Percentiles rank a stretch among this genome's conserved stretches.
Evolutionary conservation across 2,329 filamentous ascomycete species (phyloP).

Genomic region (Fusarium staphyleae): DNA sequence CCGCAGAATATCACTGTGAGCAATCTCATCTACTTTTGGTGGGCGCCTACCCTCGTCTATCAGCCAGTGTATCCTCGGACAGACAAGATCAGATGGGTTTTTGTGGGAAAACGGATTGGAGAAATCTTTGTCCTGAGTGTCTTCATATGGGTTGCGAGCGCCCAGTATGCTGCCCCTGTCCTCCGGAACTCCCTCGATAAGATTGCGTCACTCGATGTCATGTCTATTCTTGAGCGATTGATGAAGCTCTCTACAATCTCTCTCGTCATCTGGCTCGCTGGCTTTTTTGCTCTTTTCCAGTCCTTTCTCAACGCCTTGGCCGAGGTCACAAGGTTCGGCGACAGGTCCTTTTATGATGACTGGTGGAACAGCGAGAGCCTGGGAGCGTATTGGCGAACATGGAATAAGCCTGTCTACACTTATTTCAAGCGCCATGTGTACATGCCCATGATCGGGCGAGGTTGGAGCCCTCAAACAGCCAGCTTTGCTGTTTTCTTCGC

Average conservation of each 20-base stretch:
- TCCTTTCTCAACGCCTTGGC: slow-evolving; percentile 89
- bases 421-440: slow-evolving; percentile 98
- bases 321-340: slow-evolving; percentile 88
- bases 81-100: slow-evolving; percentile 81
- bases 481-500: slow-evolving; percentile 86
- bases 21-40: slow-evolving; percentile 96
- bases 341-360: slow-evolving; percentile 93
- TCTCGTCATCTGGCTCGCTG: slow-evolving; percentile 94
- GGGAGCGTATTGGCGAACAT: slow-evolving; percentile 90
- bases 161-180: slow-evolving; percentile 92
- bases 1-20: slow-evolving; percentile 86
- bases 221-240: slow-evolving; percentile 84
- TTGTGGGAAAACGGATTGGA: slow-evolving; percentile 81
- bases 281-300: slow-evolving; percentile 97
- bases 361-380: slow-evolving; percentile 97
- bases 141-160: slow-evolving; percentile 94
- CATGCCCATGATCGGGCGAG: slow-evolving; percentile 83
- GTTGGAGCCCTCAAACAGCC: slow-evolving; percentile 74
- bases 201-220: slow-evolving; percentile 79
- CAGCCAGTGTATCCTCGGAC: slow-evolving; percentile 95
- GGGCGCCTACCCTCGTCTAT: slow-evolving; percentile 94
- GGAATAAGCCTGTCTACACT: slow-evolving; percentile 97
- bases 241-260: slow-evolving; percentile 97
- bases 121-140: slow-evolving; percentile 81
- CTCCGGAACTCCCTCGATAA: slow-evolving; percentile 89